Evolutionary conservation across 2,329 filamentous ascomycete species (phyloP), one percentile per base, ranked within the genome.

Genomic region (Beauveria brongniartii): DNA sequence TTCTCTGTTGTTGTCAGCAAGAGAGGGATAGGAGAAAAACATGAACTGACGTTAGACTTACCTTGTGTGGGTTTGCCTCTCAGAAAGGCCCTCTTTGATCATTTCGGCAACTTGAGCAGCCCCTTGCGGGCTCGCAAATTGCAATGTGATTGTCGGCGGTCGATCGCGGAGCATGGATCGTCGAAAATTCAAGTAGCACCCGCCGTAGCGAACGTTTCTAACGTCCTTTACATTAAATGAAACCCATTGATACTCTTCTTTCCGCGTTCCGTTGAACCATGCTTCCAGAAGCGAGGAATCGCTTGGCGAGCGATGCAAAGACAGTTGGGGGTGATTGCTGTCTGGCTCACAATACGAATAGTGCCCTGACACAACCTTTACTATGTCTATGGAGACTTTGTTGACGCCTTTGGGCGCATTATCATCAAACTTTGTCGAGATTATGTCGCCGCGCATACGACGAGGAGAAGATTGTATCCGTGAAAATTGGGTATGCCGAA

Each of bases 381-480:
- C 10, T 26, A 63, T 47, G 7, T 46, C 22, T 22, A 60, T 20
- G n/a, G 24, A 22, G 28, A 47, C 22, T 26, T 28, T 22, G 5
- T 24, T 1, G 24, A 6, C 26, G 14, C 24, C 8, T 57, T 20
- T 20, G 14, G 20, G 14, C 12, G 20, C 34, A 14, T 8, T 50
- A 16, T 9, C 26, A 37, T 24, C 16, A 48, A 61, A 61, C 8
- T 14, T 46, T 12, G 59, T 52, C 1, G 46, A 40, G 3, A 28
- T 40, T n/a, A 61, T 61, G 20, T 62, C 50, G 18, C 56, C 56
- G 5, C 55, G 55, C 48, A 50, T 59, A 12, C 50, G 34, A 51
- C 61, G 26, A 16, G 55, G 46, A 26, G 60, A 62, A 9, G 12
- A 10, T 18, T 26, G 30, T 16, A 62, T 55, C 18, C 50, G 53